Evolutionary conservation across 2,329 filamentous ascomycete genomes (phyloP).

Genomic region (Zasmidium cellare): DNA sequence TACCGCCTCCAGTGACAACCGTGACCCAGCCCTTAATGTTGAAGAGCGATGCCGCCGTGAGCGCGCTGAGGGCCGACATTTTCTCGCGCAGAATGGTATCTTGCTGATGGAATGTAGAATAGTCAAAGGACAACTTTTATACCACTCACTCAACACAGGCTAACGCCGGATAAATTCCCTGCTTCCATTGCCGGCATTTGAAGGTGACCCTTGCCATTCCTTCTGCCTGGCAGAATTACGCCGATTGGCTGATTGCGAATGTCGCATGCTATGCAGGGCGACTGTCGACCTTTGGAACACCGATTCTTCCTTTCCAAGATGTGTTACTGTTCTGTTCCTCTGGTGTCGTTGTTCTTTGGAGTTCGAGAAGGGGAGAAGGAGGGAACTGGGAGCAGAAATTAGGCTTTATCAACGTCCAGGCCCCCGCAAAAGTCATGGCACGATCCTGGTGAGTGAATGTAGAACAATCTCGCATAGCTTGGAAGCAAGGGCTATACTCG

Average conservation of each 20-base stretch:
- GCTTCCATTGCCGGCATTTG: not conserved
- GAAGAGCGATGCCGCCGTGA: constrained; percentile 35
- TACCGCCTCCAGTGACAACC: constrained; percentile 48
- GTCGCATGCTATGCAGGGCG: constrained; percentile 1
- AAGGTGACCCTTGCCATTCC: not conserved
- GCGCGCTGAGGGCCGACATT: constrained; percentile 27
- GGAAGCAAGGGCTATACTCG: no score
- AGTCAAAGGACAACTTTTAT: not conserved
- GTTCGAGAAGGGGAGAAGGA: not conserved
- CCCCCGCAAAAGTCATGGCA: no score
- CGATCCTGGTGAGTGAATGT: no score
- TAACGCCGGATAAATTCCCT: constrained; percentile 4
- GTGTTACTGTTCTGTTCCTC: not conserved
- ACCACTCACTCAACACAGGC: not conserved
- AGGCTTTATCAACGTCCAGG: no score
- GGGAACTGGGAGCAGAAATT: no score
- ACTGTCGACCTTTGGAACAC: constrained; percentile 5
- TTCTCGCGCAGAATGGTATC: constrained; percentile 1
- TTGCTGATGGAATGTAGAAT: not conserved
- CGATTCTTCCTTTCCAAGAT: not conserved
- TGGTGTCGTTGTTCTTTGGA: no score
- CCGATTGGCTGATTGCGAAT: not conserved
- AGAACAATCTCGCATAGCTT: no score
- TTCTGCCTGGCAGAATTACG: not conserved
- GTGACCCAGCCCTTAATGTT: constrained; percentile 42